Conservation (phyloP, 2,329 filamentous ascomycete species). For the Escovopsis sp. region DNA sequence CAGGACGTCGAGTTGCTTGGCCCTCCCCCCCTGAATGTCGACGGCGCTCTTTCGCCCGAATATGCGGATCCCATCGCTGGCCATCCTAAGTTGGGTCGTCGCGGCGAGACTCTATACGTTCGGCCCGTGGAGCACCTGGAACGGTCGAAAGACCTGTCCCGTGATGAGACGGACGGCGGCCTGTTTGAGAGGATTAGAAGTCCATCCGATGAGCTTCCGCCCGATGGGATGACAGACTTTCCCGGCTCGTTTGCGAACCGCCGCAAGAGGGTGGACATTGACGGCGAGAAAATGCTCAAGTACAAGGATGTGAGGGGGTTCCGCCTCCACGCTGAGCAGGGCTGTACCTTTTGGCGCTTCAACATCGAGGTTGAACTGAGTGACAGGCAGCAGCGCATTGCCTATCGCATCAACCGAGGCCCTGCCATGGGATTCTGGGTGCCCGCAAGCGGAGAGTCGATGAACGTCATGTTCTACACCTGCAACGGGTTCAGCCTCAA, state of each 20-base stretch:
- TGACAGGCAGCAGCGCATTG: conserved; percentile 66
- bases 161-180: conserved; percentile 64
- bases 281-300: conserved; percentile 70
- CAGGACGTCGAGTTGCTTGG: conserved; percentile 74
- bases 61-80: conserved; percentile 85
- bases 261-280: conserved; percentile 38
- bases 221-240: conserved; percentile 30
- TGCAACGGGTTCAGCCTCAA: conserved; percentile 89
- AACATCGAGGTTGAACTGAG: conserved; percentile 83
- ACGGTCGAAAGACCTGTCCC: conserved; percentile 64
- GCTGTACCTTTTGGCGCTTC: conserved; percentile 94
- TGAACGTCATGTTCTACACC: conserved; percentile 99
- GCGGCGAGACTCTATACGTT: conserved; percentile 76
- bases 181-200: conserved; percentile 59
- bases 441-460: conserved; percentile 64
- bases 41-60: conserved; percentile 56
- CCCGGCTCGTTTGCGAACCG: conserved; percentile 40
- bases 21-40: conserved; percentile 56
- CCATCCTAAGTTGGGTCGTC: conserved; percentile 69
- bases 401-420: conserved; percentile 88
- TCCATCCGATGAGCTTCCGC: conserved; percentile 29
- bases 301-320: conserved; percentile 73
- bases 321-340: conserved; percentile 70
- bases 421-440: conserved; percentile 91
- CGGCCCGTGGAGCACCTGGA: conserved; percentile 77